Conservation (phyloP, 2,329 filamentous ascomycete species). For the Claviceps arundinis region DNA sequence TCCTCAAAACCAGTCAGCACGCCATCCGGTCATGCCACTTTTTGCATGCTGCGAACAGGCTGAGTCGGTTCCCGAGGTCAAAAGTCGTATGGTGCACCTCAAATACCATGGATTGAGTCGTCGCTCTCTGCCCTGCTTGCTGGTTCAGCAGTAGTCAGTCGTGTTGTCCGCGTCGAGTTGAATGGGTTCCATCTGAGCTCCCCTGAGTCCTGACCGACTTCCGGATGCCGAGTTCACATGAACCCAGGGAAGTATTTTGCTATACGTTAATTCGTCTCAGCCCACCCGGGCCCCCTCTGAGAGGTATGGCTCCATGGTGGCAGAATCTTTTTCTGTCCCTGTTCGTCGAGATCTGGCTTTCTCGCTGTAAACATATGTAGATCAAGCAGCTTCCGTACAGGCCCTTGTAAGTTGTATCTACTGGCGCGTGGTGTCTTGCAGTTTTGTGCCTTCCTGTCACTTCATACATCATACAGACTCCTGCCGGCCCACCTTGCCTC, state of each 20-base stretch:
- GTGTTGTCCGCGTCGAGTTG: not conserved
- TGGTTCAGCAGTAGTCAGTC: not conserved
- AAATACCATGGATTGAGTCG: not conserved
- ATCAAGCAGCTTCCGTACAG: not conserved
- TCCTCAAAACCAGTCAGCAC: slow-evolving; percentile 15
- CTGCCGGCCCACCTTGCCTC: not conserved
- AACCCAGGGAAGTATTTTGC: not conserved
- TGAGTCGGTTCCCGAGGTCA: not conserved
- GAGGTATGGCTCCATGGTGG: not conserved
- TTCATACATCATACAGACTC: not conserved
- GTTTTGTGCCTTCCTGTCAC: not conserved
- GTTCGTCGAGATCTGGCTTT: not conserved
- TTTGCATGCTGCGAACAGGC: slow-evolving; percentile 7
- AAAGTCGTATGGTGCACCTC: not conserved
- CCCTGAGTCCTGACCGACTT: not conserved
- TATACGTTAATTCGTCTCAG: not conserved
- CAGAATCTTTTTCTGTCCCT: not conserved
- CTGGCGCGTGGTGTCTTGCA: not conserved
- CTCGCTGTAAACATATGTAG: not conserved
- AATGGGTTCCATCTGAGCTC: not conserved
- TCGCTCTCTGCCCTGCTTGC: not conserved
- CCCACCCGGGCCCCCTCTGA: not conserved
- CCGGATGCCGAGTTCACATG: not conserved
- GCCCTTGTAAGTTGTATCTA: not conserved
- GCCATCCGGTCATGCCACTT: slow-evolving; percentile 24